These are phyloP conservation scores for Bertia moriformis DNA, from an alignment of 2,329 filamentous ascomycete species.

Conservation along the genomic window DNA sequence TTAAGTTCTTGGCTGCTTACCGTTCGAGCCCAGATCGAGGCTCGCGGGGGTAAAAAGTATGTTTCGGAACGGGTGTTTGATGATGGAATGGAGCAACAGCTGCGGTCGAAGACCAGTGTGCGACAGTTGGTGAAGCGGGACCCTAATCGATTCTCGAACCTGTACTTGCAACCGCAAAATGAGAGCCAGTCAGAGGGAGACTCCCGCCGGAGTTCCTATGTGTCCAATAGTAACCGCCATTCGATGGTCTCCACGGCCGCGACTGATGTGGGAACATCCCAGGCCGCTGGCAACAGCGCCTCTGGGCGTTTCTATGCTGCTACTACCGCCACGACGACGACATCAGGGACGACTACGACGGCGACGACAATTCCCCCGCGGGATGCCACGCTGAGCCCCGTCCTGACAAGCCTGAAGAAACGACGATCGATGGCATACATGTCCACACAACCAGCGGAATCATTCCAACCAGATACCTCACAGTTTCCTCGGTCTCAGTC, in stretches of 20 bases:
- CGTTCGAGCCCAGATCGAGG: slow-evolving; percentile 26
- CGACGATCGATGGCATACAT: not conserved
- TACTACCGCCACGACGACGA: not conserved
- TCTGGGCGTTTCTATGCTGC: not conserved
- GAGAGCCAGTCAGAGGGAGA: not conserved
- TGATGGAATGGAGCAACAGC: slow-evolving; percentile 9
- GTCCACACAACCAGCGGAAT: not conserved
- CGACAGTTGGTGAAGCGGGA: slow-evolving; percentile 18
- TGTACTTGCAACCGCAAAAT: slow-evolving; percentile 2
- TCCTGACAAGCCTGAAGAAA: not conserved
- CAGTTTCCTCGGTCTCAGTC: slow-evolving; percentile 9
- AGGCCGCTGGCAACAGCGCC: not conserved
- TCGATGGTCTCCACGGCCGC: not conserved
- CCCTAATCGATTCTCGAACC: slow-evolving; percentile 8
- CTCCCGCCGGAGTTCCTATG: not conserved
- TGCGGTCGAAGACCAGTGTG: slow-evolving; percentile 2
- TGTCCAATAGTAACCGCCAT: not conserved
- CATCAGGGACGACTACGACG: not conserved
- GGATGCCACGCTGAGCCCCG: not conserved
- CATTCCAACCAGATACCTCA: slow-evolving; percentile 1
- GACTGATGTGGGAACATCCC: not conserved
- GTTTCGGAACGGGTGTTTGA: slow-evolving; percentile 14
- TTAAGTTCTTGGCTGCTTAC: slow-evolving; percentile 26
- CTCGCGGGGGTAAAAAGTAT: slow-evolving; percentile 25
- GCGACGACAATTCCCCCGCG: not conserved